Evolutionary conservation across 2,329 filamentous ascomycete species (phyloP).

Genomic region (Venturia asperata): DNA sequence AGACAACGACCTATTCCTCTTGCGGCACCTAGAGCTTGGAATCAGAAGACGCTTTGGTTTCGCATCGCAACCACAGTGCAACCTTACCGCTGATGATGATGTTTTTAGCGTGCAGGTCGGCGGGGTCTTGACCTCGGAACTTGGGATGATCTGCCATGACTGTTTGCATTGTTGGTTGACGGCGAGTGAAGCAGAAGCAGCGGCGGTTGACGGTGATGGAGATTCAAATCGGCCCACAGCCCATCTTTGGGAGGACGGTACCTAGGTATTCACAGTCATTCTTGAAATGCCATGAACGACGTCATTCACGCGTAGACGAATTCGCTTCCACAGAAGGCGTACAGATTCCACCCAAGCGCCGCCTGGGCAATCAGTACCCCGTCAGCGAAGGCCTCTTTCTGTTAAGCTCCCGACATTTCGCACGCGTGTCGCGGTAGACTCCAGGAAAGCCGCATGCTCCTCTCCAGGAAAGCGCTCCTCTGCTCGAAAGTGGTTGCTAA

Average conservation of each 20-base stretch:
- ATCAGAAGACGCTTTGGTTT: no score
- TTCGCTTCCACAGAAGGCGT: background rate
- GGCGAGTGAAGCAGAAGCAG: background rate
- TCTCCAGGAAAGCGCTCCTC: background rate
- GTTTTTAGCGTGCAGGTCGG: slow-evolving; percentile 24
- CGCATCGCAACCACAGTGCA: no score
- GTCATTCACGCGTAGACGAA: background rate
- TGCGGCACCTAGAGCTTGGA: slow-evolving; percentile 27
- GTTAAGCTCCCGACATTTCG: no score
- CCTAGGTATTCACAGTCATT: no score
- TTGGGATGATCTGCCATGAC: slow-evolving; percentile 14
- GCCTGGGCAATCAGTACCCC: no score
- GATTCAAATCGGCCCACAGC: no score
- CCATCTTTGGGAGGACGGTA: no score
- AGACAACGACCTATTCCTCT: slow-evolving; percentile 44
- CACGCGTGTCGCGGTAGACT: no score
- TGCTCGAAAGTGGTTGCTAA: background rate
- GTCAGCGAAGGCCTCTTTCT: no score
- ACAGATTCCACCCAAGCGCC: no score
- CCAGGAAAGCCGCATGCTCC: no score
- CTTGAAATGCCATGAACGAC: slow-evolving; percentile 4
- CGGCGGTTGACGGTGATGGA: background rate
- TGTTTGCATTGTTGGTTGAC: background rate
- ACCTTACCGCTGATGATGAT: slow-evolving; percentile 34
- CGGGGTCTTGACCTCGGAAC: slow-evolving; percentile 7